These are phyloP conservation scores for Avena sativa DNA, from an alignment of 176 grass and related monocot species.

Conservation along the genomic window DNA sequence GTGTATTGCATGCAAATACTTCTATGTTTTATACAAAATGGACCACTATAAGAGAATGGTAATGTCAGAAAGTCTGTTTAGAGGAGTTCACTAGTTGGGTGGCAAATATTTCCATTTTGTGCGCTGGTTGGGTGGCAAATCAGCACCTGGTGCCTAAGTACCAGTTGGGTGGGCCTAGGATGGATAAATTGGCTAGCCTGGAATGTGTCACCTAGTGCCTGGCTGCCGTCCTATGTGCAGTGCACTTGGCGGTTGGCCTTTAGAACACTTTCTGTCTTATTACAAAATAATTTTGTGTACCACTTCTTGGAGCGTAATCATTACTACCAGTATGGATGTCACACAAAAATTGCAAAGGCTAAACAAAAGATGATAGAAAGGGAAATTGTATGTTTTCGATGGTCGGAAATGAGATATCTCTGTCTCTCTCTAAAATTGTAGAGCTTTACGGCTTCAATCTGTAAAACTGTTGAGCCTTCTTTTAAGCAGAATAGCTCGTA, in stretches of 20 bases:
- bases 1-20: slow-evolving; percentile 15
- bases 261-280: not conserved
- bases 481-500: not conserved
- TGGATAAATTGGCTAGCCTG: not conserved
- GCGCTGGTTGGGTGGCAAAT: not conserved
- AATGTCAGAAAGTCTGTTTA: not conserved
- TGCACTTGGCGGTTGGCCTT: not conserved
- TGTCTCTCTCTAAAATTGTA: too few relatives aligned
- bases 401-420: not conserved
- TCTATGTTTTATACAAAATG: slow-evolving; percentile 3
- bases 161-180: not conserved
- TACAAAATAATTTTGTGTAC: not conserved
- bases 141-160: not conserved
- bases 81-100: not conserved
- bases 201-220: slow-evolving; percentile 1
- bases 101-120: not conserved
- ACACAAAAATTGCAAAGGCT: not conserved
- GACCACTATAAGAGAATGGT: not conserved
- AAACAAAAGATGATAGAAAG: not conserved
- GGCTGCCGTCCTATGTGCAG: not conserved
- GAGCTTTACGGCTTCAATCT: too few relatives aligned
- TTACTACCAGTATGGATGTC: not conserved
- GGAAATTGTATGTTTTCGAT: not conserved
- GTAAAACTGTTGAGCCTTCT: not conserved
- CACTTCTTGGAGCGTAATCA: not conserved